Evolutionary conservation across 148 eudicot genomes (phyloP).

Genomic region (Silene conica): DNA sequence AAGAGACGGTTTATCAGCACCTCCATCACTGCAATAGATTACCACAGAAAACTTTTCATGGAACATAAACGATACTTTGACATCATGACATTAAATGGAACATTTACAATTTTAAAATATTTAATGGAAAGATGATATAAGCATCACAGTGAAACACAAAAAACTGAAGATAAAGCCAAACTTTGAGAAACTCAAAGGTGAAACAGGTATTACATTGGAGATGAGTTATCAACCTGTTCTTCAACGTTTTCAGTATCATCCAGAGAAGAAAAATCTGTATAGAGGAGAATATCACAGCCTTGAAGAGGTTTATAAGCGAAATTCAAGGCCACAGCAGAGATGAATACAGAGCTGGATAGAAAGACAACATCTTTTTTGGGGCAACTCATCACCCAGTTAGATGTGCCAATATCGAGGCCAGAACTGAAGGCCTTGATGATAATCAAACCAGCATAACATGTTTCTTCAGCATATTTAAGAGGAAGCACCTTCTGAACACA

Average conservation of each 20-base stretch:
- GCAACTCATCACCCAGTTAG: conserved; percentile 68
- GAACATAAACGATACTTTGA: background rate
- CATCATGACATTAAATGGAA: background rate
- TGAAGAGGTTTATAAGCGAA: conserved; percentile 67
- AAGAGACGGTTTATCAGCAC: conserved; percentile 18
- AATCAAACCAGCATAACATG: conserved; percentile 71
- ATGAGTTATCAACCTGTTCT: conserved; percentile 28
- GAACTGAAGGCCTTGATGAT: conserved; percentile 69
- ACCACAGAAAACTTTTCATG: background rate
- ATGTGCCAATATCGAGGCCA: conserved; percentile 85
- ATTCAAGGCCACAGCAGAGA: conserved; percentile 50
- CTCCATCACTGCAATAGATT: conserved; percentile 35
- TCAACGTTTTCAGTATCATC: conserved; percentile 29
- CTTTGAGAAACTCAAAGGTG: background rate
- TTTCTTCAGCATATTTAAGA: conserved; percentile 78
- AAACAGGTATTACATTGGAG: conserved; percentile 18
- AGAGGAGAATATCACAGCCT: conserved; percentile 54
- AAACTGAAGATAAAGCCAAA: background rate
- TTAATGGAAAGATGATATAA: background rate
- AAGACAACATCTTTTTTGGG: conserved; percentile 50
- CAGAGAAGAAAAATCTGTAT: conserved; percentile 54
- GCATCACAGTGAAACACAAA: background rate
- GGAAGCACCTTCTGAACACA: conserved; percentile 63
- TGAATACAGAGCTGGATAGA: conserved; percentile 52
- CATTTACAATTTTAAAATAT: background rate